Conservation (phyloP, 2,329 filamentous ascomycete genomes). For the Alternaria tenuissima region DNA sequence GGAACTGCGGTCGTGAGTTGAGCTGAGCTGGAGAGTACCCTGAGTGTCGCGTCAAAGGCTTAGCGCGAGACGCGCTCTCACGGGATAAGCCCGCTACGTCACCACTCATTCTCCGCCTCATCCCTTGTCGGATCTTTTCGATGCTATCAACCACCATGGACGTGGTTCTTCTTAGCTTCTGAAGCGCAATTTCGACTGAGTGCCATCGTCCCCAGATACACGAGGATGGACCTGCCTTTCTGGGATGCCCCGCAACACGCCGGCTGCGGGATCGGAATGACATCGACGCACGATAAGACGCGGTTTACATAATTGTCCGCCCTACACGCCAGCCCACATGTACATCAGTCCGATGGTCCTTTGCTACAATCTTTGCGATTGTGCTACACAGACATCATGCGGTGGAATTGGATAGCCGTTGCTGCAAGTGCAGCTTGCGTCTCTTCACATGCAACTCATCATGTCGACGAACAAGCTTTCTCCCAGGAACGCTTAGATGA, state of each 20-base stretch:
- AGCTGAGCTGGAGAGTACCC: neutral
- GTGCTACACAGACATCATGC: slow-evolving; percentile 18
- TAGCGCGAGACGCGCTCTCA: slow-evolving; percentile 39
- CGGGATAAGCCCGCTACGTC: slow-evolving; percentile 34
- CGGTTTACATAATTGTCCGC: slow-evolving; percentile 42
- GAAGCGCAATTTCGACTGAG: neutral
- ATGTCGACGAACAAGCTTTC: slow-evolving; percentile 39
- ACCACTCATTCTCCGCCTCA: slow-evolving; percentile 31
- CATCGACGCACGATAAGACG: slow-evolving; percentile 34
- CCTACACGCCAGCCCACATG: slow-evolving; percentile 19
- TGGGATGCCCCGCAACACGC: slow-evolving; percentile 30
- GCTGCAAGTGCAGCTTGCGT: slow-evolving; percentile 28
- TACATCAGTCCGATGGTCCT: slow-evolving; percentile 4
- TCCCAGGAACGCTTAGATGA: slow-evolving; percentile 44
- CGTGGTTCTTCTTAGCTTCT: neutral
- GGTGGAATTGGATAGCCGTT: slow-evolving; percentile 25
- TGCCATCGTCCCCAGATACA: neutral
- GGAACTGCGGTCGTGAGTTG: slow-evolving; percentile 3
- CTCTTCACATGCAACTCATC: slow-evolving; percentile 39
- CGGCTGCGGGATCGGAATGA: slow-evolving; percentile 21
- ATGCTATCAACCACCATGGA: neutral
- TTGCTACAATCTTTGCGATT: neutral
- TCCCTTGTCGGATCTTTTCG: neutral
- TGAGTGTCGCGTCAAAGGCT: slow-evolving; percentile 11
- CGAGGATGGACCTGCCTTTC: slow-evolving; percentile 31